Base-by-base conservation (phyloP, 2,329 filamentous ascomycete genomes). In the Aspergillus hortae region DNA sequence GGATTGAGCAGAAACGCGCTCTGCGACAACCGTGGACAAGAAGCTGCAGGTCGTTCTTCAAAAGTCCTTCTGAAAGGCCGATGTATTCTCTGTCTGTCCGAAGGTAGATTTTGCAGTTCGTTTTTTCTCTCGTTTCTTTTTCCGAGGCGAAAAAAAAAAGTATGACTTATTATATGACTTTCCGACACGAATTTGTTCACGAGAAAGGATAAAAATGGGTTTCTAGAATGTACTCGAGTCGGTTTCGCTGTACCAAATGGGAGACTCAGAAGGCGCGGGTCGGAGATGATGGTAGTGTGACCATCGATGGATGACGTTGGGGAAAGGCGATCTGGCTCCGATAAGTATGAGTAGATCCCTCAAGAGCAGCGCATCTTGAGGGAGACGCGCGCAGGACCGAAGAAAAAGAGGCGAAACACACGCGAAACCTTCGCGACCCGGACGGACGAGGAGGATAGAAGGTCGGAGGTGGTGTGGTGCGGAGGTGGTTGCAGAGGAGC, bases 211-310 rank as follows among this genome's bases (percentile, higher is more conserved):
- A 54, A 51, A 49, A 19, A 19, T 4, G 9, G 17, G 40, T 7
- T 7, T 58, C 53, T 60, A 55, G 48, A 19, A 51, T 45, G 38
- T 40, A 50, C 35, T 42, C 19, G 40, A 15, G 11, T 55, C 40
- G 49, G 51, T 51, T 44, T 51, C 44, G 48, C 51, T 30, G 55
- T 21, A 53, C 52, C 52, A 52, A 40, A 23, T 44, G 25, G 36
- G 36, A 23, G 23, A 49, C 46, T 41, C 52, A 43, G 25, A 49
- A 47, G 23, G 59, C 49, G 55, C 54, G 49, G 55, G 61, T 61
- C 57, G 61, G 52, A 57, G 44, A 55, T 59, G 60, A 55, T 59
- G 60, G 61, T 67, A 66, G 64, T 60, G 65, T 67, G 65, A 68
- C 56, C 61, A 63, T 60, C 44, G 48, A 49, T 51, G 54, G 56